Evolutionary conservation across 306 rosid species (phyloP), one percentile per base, ranked within the genome.

Genomic region (Cucumis hystrix): DNA sequence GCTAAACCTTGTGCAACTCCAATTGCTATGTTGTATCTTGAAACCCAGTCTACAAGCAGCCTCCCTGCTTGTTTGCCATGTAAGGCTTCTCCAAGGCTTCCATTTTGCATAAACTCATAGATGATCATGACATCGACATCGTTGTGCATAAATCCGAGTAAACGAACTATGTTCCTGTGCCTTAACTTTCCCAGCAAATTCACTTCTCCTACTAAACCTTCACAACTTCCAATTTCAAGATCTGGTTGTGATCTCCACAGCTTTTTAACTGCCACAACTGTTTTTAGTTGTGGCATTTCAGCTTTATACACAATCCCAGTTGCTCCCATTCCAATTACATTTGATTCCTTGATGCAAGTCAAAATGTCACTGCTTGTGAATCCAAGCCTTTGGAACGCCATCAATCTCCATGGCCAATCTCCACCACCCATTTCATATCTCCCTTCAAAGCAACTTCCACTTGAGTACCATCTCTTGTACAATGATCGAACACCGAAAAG

Each of bases 361-460:
- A 95, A 85, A 83, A 95, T 90, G 80, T 92, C 97, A 33, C 83
- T 73, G 35, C 88, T 91, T 65, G 90, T 86, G 80, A 95, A 95
- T 39, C 87, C 83, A 79, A 95, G 93, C 85, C 99, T 89, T 75
- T 92, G 97, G 84, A 92, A 95, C 77, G 91, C 89, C 92, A 92
- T 86, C 83, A 95, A 81, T 86, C 97, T 84, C 99, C 97, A 95
- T 3, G 99, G 97, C 99, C 99, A 92, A 84, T 91, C 93, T 82
- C 91, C 91, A 74, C 83, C 78, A 76, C 93, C 89, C 81, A 84
- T 89, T 66, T 82, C 92, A 62, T 85, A 89, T 56, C 83, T 87
- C 74, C 85, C 96, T 68, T 64, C 80, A 35, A 90, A 85, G 86
- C 96, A 90, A 58, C 83, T 81, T 21, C 99, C 99, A 17, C 82